Evolutionary conservation across 495 filamentous ascomycete genomes (phyloP), one percentile per base, ranked within the genome.

Genomic region (Corynascus novoguineensis): DNA sequence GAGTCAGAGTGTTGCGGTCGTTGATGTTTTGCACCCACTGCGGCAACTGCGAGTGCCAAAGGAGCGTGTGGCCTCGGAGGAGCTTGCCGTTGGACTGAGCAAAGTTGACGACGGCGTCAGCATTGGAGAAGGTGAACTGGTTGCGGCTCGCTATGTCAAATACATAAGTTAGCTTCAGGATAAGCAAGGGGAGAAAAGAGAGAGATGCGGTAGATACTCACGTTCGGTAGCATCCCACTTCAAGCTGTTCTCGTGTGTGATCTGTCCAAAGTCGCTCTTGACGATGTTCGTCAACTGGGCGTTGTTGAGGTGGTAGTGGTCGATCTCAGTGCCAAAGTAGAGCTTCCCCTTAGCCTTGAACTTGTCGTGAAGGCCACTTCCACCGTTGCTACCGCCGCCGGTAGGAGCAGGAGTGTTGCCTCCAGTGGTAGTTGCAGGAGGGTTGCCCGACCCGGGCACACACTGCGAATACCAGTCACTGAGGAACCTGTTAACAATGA

Each of bases 161-260:
- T 57, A 40, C 22, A 46, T 57, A 25, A 54, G 50, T 11, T 41
- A 12, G 9, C 4, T 24, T 24, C 25, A 15, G 17, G 17, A 44
- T 5, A 3, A 19, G 35, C 3, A 17, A 0, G 0, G 12, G 12
- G n/a, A 17, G 9, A 14, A 50, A 6, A 53, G 2, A 25, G 12
- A 29, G 14, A 53, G 1, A n/a, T n/a, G n/a, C n/a, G n/a, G n/a
- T n/a, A n/a, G n/a, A n/a, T n/a, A 15, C 52, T 55, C 21, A 57
- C 55, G 55, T n/a, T 57, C 55, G 25, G 35, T 50, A 11, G 55
- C 55, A 57, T 82, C 77, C 79, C 78, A 84, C 69, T 84, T 83
- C 79, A 85, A 81, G 67, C 73, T 79, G 73, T 86, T 86, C 76
- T 86, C 84, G 11, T 78, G 78, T 2, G 82, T 85, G 35, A 86